Percentiles rank a stretch among this genome's conserved stretches.
Evolutionary conservation across 2,329 filamentous ascomycete genomes (phyloP).

Genomic region (Talaromyces albobiverticillius): DNA sequence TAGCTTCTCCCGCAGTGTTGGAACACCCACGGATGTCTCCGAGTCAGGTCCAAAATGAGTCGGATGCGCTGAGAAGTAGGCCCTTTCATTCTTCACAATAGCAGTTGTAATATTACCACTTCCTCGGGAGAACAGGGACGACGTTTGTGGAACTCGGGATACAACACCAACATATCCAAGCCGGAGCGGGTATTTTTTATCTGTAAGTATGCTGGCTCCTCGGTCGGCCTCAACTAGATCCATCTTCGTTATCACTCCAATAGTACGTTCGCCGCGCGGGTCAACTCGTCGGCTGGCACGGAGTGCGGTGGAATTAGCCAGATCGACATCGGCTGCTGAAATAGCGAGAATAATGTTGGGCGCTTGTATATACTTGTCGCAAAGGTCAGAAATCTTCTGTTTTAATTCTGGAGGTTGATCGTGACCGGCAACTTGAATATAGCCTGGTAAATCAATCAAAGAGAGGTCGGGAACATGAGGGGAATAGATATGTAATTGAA

Average conservation of each 20-base stretch:
- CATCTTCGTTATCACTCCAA: conserved; percentile 99
- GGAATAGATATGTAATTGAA: conserved; percentile 92
- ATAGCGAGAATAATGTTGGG: conserved; percentile 97
- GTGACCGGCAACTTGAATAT: conserved; percentile 91
- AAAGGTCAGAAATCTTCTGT: conserved; percentile 91
- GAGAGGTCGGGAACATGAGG: conserved; percentile 93
- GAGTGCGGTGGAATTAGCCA: conserved; percentile 92
- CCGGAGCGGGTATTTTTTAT: conserved; percentile 91
- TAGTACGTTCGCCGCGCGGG: conserved; percentile 89
- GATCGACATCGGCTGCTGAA: conserved; percentile 93
- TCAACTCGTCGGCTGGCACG: conserved; percentile 88
- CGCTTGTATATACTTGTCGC: conserved; percentile 95
- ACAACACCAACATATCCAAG: conserved; percentile 96
- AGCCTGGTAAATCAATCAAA: conserved; percentile 92
- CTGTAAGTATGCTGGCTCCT: conserved; percentile 73
- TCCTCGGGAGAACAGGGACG: conserved; percentile 77
- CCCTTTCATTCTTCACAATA: conserved; percentile 83
- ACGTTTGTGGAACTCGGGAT: conserved; percentile 67
- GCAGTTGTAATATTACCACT: conserved; percentile 73
- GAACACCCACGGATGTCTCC: conserved; percentile 75
- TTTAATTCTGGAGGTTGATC: conserved; percentile 90
- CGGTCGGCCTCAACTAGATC: conserved; percentile 84
- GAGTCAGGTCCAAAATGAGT: conserved; percentile 72
- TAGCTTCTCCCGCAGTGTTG: conserved; percentile 85
- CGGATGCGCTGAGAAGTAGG: conserved; percentile 82